Base-by-base conservation (phyloP, 306 rosid genomes). In the Dalbergia cochinchinensis region DNA sequence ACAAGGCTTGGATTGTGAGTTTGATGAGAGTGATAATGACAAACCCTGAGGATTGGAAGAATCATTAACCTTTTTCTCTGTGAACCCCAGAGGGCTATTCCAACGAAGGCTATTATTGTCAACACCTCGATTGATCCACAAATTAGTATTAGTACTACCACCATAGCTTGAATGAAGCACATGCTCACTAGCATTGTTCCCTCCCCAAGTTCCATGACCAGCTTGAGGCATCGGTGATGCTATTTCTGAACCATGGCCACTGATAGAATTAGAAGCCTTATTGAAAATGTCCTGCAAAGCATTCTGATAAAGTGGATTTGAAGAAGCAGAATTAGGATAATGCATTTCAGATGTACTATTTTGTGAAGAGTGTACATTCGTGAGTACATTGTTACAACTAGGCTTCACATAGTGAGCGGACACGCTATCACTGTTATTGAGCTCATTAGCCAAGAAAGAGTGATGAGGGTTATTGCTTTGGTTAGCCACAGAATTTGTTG, bases 21-120 rank as follows among this genome's bases (percentile, higher is more conserved):
- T 90, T 15, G 97, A 92, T 8, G 99, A 91, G 5, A 95, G 97
- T 18, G 99, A 89, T 14, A 95, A 86, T 6, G 94, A 89, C 19
- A 95, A 63, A 4, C 94, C 94, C 67, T 92, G 99, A 12, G 80
- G 87, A 77, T 88, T 92, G 16, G 53, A 81, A 7, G n/a, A 5
- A 51, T 50, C 84, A 34, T 73, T 73, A 45, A 34, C 64, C 80
- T 42, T 83, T 4, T 79, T 68, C 4, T 54, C 70, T 12, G 45
- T 47, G 39, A 72, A 81, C 42, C 73, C 84, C 83, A 78, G 7
- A 57, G 50, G 14, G n/a, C 4, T 48, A 10, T 8, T 42, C 47
- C 47, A 42, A 50, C 18, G 5, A 15, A 50, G 83, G 57, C 73
- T 78, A 48, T 58, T 73, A 10, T 65, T 77, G 11, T 77, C 83